Evolutionary conservation across 352 stramenopile species (phyloP), one percentile per base, ranked within the genome.

Genomic region (Globisporangium abappressorium): DNA sequence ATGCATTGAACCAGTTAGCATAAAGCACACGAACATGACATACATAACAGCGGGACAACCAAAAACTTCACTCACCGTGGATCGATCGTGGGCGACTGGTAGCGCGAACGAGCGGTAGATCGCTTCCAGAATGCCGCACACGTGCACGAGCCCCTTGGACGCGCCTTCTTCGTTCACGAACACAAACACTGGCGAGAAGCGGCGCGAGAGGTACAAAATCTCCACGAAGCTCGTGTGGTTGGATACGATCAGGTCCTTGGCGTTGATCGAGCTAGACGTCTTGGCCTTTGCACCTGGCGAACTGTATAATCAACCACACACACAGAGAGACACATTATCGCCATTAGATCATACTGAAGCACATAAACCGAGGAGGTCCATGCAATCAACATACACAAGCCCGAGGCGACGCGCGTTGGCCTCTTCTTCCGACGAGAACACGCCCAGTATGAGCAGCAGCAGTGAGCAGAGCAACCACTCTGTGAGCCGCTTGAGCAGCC

Each of bases 221-320:
- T 95, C 87, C 28, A 94, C 47, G 56, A 94, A 91, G 64, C 75
- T 92, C 70, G 84, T 92, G 76, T 90, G 80, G 73, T 95, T 95
- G 78, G 81, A 90, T 61, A 95, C 79, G 41, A 95, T 70, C 51
- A 95, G 71, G 47, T 94, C 84, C 22, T 80, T 75, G 0, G 78
- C 65, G 18, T 62, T 75, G 22, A 93, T 76, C 5, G 75, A 72
- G 53, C 74, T 53, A 12, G 55, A 59, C 3, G 60, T 57, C 54
- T 64, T 72, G 4, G 43, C 43, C 20, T 89, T 88, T 11, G 65
- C 70, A 5, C 72, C 80, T 5, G 75, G 65, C 18, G 67, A 66
- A 14, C 69, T 72, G n/a, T 18, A 26, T 43, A n/a, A 18, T 8
- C 28, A 33, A 33, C 28, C 28, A 33, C 0, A 14, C n/a, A 56